These are phyloP conservation scores for Alternaria sp. DNA, from an alignment of 2,329 filamentous ascomycete genomes.

Conservation along the genomic window DNA sequence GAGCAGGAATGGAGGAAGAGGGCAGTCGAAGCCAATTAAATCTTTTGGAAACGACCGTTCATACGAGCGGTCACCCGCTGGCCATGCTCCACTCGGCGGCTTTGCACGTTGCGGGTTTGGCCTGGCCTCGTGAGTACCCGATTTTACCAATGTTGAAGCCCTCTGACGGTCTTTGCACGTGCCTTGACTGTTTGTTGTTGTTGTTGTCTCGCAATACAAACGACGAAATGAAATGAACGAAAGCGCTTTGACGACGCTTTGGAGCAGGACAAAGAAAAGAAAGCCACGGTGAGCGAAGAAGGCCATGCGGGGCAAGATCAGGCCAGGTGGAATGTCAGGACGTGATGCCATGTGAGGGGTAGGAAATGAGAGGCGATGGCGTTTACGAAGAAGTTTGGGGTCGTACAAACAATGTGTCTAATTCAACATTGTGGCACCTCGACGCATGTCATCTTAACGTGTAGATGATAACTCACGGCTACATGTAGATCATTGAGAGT, in stretches of 20 bases:
- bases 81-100: background rate
- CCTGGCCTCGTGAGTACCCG: background rate
- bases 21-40: background rate
- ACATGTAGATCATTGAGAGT: background rate
- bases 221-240: slow-evolving; percentile 1
- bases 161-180: background rate
- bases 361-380: background rate
- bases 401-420: background rate
- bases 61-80: background rate
- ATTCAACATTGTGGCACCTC: background rate
- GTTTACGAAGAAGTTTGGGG: background rate
- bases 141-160: background rate
- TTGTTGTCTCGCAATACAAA: background rate
- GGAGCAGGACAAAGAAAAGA: background rate
- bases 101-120: background rate
- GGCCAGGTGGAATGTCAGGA: background rate
- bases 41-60: background rate
- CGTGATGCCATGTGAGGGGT: background rate
- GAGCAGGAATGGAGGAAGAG: background rate
- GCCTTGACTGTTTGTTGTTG: background rate
- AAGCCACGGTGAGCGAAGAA: background rate
- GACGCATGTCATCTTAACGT: background rate
- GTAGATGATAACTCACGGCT: background rate
- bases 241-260: background rate
- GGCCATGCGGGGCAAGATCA: background rate